These are phyloP conservation scores for Rhodamnia rubescens DNA, from an alignment of 345 rosid genomes.

Conservation along the genomic window DNA sequence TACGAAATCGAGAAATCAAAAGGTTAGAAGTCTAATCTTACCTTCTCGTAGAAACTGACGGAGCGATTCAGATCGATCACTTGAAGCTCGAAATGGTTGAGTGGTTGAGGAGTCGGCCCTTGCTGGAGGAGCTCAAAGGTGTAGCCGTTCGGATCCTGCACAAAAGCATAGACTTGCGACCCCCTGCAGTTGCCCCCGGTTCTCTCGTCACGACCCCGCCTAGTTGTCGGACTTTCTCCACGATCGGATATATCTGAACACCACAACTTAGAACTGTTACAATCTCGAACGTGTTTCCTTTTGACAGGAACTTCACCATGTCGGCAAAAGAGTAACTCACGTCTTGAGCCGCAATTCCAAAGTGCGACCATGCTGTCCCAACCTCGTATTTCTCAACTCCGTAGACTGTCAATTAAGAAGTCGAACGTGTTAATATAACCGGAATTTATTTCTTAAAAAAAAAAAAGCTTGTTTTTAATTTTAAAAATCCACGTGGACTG, in stretches of 20 bases:
- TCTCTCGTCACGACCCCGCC: slow-evolving; percentile 28
- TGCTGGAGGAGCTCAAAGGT: slow-evolving; percentile 30
- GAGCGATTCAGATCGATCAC: slow-evolving; percentile 32
- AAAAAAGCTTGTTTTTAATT: too few species aligned
- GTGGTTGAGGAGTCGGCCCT: slow-evolving; percentile 32
- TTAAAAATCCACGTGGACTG: too few species aligned
- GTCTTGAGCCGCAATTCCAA: slow-evolving; percentile 24
- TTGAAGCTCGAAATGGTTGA: slow-evolving; percentile 37
- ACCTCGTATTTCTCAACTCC: slow-evolving; percentile 29
- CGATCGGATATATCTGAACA: slow-evolving; percentile 17
- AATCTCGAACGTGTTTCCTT: not conserved
- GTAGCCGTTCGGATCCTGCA: slow-evolving; percentile 39
- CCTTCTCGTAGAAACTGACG: slow-evolving; percentile 34
- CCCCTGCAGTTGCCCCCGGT: slow-evolving; percentile 32
- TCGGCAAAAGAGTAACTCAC: slow-evolving; percentile 5
- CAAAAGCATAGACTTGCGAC: slow-evolving; percentile 24
- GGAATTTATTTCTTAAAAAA: not conserved
- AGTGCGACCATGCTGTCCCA: slow-evolving; percentile 37
- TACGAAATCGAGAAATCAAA: not conserved
- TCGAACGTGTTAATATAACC: not conserved
- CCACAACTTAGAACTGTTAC: not conserved
- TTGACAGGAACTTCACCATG: not conserved
- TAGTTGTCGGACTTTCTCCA: slow-evolving; percentile 15
- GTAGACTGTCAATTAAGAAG: slow-evolving; percentile 9
- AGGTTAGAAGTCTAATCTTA: not conserved